Evolutionary conservation across 495 filamentous ascomycete species (phyloP).

Genomic region (Acidomyces sp.): DNA sequence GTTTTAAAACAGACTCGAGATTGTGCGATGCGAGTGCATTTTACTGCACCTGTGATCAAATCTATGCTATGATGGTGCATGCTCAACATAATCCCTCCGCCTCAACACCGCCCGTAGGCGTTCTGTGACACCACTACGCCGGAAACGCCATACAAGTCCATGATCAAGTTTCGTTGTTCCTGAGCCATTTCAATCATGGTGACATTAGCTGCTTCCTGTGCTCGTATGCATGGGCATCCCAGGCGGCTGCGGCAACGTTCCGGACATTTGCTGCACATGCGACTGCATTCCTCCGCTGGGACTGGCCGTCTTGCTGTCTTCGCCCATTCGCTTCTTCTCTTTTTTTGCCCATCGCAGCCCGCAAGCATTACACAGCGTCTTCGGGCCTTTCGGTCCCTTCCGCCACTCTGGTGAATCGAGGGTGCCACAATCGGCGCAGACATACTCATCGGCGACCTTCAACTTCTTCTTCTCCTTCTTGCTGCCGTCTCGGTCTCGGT

Average conservation of each 20-base stretch:
- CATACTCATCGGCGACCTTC: constrained; percentile 85
- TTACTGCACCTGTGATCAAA: too few relatives aligned
- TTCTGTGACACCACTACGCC: too few relatives aligned
- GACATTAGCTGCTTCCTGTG: constrained; percentile 15
- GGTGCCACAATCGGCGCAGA: constrained; percentile 83
- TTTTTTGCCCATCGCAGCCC: constrained; percentile 44
- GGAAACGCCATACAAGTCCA: too few relatives aligned
- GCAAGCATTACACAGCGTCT: constrained; percentile 95
- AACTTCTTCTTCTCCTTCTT: constrained; percentile 88
- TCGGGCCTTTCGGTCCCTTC: constrained; percentile 85
- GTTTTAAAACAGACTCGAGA: too few relatives aligned
- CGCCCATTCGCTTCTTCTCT: constrained; percentile 31
- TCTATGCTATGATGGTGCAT: too few relatives aligned
- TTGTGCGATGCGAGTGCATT: too few relatives aligned
- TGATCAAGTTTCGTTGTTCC: too few relatives aligned
- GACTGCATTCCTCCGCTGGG: not conserved
- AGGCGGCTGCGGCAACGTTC: constrained; percentile 2
- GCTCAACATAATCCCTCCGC: too few relatives aligned
- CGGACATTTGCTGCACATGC: not conserved
- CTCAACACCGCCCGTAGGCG: too few relatives aligned
- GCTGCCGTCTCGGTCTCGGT: constrained; percentile 47
- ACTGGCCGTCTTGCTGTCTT: constrained; percentile 11
- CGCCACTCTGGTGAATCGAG: constrained; percentile 89
- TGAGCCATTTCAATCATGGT: too few relatives aligned
- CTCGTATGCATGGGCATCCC: constrained; percentile 12